Evolutionary conservation across 2,329 filamentous ascomycete species (phyloP).

Genomic region (Aspergillus fumigatiaffinis): DNA sequence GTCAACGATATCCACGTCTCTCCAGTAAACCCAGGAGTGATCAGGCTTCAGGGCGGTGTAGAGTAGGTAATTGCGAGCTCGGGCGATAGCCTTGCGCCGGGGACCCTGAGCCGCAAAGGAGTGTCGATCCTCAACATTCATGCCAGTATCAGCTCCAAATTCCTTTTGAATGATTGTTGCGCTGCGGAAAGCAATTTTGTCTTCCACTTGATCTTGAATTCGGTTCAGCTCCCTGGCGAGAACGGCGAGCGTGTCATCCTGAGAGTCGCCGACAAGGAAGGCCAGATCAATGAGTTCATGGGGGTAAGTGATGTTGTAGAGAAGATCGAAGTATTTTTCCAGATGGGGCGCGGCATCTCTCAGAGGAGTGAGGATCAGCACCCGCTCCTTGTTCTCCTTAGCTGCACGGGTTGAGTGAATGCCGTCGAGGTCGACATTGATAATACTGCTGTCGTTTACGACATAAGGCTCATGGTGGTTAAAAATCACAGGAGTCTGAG

Average conservation of each 20-base stretch:
- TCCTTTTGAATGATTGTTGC: slow-evolving; percentile 86
- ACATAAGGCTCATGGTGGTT: slow-evolving; percentile 89
- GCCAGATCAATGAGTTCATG: slow-evolving; percentile 92
- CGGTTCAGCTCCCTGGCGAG: slow-evolving; percentile 81
- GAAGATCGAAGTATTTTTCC: slow-evolving; percentile 86
- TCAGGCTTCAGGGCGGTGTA: slow-evolving; percentile 81
- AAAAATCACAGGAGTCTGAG: slow-evolving; percentile 90
- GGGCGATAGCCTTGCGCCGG: slow-evolving; percentile 83
- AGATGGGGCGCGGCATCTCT: slow-evolving; percentile 83
- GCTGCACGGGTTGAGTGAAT: slow-evolving; percentile 79
- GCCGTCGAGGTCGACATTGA: slow-evolving; percentile 77
- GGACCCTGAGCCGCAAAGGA: slow-evolving; percentile 83
- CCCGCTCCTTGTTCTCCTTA: slow-evolving; percentile 72
- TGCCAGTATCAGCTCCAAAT: slow-evolving; percentile 71
- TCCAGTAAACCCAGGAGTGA: slow-evolving; percentile 98
- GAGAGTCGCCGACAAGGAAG: slow-evolving; percentile 89
- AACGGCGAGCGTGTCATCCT: slow-evolving; percentile 85
- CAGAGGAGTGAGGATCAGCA: slow-evolving; percentile 88
- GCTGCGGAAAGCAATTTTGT: slow-evolving; percentile 80
- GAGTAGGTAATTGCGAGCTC: slow-evolving; percentile 87
- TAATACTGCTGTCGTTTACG: slow-evolving; percentile 75
- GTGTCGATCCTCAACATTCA: slow-evolving; percentile 79
- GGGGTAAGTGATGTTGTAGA: slow-evolving; percentile 86
- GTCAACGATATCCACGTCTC: slow-evolving; percentile 93
- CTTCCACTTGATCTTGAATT: slow-evolving; percentile 71